Base-by-base conservation (phyloP, 2,329 filamentous ascomycete species). In the Calonectria montana region DNA sequence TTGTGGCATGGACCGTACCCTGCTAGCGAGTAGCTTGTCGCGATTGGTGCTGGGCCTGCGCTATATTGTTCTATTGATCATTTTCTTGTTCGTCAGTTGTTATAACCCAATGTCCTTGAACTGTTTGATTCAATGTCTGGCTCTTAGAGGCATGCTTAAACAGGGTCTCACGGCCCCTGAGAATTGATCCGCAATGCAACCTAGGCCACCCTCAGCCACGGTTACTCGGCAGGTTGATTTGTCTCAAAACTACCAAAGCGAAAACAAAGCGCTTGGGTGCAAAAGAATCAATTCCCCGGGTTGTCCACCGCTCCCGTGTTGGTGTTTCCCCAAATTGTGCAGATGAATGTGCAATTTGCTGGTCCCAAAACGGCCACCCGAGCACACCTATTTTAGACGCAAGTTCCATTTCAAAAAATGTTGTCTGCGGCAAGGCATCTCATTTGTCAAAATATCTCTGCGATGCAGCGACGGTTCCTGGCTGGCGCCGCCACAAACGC, bases 401-500 rank as follows among this genome's bases (percentile, higher is more conserved):
- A 10, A 23, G 39, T 31, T 62, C 57, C 39, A 62, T 31, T 43
- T 27, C 12, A 39, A 23, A 62, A 62, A 62, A 62, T 45, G 57
- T 31, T 39, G 57, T 16, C 39, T 8, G 23, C 57, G 18, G 43
- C 37, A 4, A 9, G 13, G 39, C 39, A 21, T n/a, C 39, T 27
- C 31, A 59, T 59, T 59, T 23, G 53, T 59, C 53, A 37, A 37
- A 39, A 35, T 15, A 45, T 41, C n/a, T 62, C 57, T 41, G 27
- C 25, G 37, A 62, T 21, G 12, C 37, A 13, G 25, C 39, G 23
- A 45, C 23, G 37, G 37, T 45, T 62, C 57, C 57, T 43, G 27
- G 37, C 57, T 43, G 57, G 39, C 39, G 39, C 57, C 57, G 37
- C 57, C 57, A 45, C 57, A 62, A 45, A 62, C 37, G 57, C 57